phyloP scores from a whole-genome alignment of 169 alveolate genomes.

The Sarcocystis neurona region DNA sequence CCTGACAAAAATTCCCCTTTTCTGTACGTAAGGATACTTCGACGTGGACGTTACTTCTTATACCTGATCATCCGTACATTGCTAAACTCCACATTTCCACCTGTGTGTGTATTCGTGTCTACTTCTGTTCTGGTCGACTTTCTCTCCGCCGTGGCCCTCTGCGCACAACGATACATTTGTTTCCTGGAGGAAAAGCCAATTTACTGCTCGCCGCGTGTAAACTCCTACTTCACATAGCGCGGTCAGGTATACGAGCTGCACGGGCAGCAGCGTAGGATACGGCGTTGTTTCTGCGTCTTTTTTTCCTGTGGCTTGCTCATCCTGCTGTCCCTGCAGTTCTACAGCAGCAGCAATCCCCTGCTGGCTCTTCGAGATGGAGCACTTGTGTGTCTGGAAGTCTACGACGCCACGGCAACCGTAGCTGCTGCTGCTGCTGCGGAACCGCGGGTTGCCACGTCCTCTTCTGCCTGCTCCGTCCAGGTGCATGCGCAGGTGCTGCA shows the following conservation, averaged over 20 bases:
- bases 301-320: too few relatives aligned
- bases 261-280: neutral
- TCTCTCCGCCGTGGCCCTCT: too few relatives aligned
- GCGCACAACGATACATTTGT: neutral
- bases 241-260: neutral
- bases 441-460: neutral
- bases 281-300: too few relatives aligned
- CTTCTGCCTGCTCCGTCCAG: too few relatives aligned
- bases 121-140: too few relatives aligned
- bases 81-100: too few relatives aligned
- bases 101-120: too few relatives aligned
- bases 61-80: too few relatives aligned
- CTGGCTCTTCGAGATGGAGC: neutral
- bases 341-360: neutral
- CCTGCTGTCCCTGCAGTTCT: neutral
- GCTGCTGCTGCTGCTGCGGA: neutral
- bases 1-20: too few relatives aligned
- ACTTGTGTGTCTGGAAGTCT: neutral
- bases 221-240: neutral
- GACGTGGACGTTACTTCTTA: too few relatives aligned
- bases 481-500: too few relatives aligned
- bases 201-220: neutral
- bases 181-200: neutral
- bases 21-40: too few relatives aligned
- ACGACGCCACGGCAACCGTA: neutral